phyloP scores from a whole-genome alignment of 139 green algal species.

The Protoeuglena noctilucae region DNA sequence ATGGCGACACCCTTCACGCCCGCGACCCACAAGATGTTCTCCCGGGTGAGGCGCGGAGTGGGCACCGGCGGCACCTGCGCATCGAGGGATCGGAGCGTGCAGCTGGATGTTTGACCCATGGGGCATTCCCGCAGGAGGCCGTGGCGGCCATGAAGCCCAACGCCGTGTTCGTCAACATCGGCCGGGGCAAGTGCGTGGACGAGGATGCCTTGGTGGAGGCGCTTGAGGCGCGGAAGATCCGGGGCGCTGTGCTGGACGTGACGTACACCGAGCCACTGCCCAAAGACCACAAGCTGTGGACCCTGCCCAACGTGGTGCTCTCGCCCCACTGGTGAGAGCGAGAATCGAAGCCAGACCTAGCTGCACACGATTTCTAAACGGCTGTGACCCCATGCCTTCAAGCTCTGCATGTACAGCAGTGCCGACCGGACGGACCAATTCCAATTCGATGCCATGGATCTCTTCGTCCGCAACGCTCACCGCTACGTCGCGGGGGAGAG shows the following conservation, averaged over 20 bases:
- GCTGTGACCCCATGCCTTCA: not conserved
- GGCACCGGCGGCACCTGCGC: not conserved
- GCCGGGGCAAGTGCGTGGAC: conserved; percentile 54
- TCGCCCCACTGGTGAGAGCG: conserved; percentile 50
- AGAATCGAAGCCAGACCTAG: conserved; percentile 19
- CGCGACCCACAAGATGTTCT: conserved; percentile 36
- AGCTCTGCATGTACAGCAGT: not conserved
- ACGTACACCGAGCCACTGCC: conserved; percentile 53
- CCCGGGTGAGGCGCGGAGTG: conserved; percentile 6
- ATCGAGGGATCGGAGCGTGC: too few species aligned
- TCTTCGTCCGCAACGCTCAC: conserved; percentile 37
- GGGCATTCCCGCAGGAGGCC: too few species aligned
- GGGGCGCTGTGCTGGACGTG: conserved; percentile 61
- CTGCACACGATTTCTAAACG: not conserved
- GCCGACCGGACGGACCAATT: conserved; percentile 14
- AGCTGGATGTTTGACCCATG: too few species aligned
- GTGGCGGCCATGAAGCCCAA: conserved; percentile 45
- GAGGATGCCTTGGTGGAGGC: conserved; percentile 50
- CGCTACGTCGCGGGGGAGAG: conserved; percentile 25
- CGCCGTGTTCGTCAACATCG: conserved; percentile 65
- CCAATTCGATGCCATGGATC: conserved; percentile 23
- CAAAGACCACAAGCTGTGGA: conserved; percentile 39
- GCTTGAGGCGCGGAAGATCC: conserved; percentile 33
- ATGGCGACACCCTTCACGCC: conserved; percentile 44
- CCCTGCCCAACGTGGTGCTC: conserved; percentile 56